A percentile compares a stretch with the other conserved stretches of the same genome.
These are phyloP conservation scores for Hypoxylon cercidicola DNA, from an alignment of 495 filamentous ascomycete genomes.

Conservation along the genomic window DNA sequence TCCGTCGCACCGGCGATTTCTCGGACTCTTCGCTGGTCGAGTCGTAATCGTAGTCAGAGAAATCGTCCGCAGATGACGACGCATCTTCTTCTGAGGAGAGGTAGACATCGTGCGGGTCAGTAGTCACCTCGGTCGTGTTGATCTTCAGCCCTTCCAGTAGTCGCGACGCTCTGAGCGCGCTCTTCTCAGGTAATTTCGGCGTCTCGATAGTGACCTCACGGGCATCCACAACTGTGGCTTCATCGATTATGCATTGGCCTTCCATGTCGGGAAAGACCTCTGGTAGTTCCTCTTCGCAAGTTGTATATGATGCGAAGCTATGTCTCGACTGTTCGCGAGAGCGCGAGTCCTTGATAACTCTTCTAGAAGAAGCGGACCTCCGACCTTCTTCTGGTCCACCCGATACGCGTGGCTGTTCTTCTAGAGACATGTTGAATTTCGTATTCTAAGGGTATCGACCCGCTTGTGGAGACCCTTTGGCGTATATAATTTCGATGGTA, in stretches of 20 bases:
- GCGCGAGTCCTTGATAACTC: constrained; percentile 22
- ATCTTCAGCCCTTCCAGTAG: constrained; percentile 56
- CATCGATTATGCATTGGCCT: constrained; percentile 41
- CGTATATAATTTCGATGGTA: constrained; percentile 22
- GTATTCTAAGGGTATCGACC: constrained; percentile 26
- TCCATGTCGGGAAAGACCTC: constrained; percentile 44
- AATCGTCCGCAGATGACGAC: constrained; percentile 61
- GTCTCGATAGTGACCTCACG: constrained; percentile 44
- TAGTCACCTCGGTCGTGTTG: constrained; percentile 45
- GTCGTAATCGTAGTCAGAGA: constrained; percentile 61
- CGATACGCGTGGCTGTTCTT: constrained; percentile 28
- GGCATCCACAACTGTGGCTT: constrained; percentile 43
- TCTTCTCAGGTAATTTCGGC: constrained; percentile 53
- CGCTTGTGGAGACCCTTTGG: constrained; percentile 19
- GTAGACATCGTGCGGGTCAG: constrained; percentile 58
- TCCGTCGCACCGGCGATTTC: constrained; percentile 46
- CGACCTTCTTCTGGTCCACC: constrained; percentile 15
- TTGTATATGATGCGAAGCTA: constrained; percentile 38
- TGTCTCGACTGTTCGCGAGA: constrained; percentile 28
- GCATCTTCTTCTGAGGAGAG: constrained; percentile 64
- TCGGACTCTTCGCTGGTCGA: constrained; percentile 52
- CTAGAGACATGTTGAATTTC: constrained; percentile 42
- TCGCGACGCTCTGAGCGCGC: constrained; percentile 54
- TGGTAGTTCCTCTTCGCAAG: constrained; percentile 35
- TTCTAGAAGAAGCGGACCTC: constrained; percentile 21